A percentile compares a stretch with the other conserved stretches of the same genome.
Conservation (phyloP, 345 rosid species). For the Populus tremula region DNA sequence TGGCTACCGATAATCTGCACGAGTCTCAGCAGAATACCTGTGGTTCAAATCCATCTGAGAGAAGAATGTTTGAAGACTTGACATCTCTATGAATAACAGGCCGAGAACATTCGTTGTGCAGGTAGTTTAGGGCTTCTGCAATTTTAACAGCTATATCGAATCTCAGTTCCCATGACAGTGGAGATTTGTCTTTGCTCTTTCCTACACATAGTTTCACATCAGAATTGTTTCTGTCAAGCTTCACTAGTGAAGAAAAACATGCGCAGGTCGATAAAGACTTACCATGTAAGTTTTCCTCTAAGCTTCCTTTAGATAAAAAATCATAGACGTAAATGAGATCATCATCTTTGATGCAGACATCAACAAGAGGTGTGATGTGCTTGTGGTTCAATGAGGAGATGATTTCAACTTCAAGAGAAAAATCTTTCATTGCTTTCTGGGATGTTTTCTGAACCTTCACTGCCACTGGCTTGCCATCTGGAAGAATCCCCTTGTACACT, state of each 20-base stretch:
- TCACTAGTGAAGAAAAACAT: background rate
- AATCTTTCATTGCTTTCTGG: constrained; percentile 57
- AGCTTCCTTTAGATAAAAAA: constrained; percentile 66
- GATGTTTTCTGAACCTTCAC: constrained; percentile 68
- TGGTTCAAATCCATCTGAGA: constrained; percentile 64
- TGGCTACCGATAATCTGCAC: background rate
- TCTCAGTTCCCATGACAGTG: constrained; percentile 63
- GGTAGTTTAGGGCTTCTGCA: constrained; percentile 70
- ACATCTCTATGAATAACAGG: constrained; percentile 91
- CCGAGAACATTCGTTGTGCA: constrained; percentile 60
- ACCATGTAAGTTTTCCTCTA: constrained; percentile 78
- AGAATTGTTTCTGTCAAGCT: constrained; percentile 7
- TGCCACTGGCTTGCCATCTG: constrained; percentile 67
- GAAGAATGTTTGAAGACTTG: constrained; percentile 89
- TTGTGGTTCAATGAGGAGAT: constrained; percentile 65
- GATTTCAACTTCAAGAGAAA: constrained; percentile 67
- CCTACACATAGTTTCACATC: constrained; percentile 29
- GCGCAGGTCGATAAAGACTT: constrained; percentile 14
- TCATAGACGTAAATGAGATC: constrained; percentile 70
- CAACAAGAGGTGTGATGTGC: constrained; percentile 58
- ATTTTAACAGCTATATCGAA: constrained; percentile 56
- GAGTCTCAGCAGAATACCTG: constrained; percentile 45
- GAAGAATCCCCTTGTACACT: constrained; percentile 72
- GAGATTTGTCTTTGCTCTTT: constrained; percentile 29
- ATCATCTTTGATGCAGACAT: constrained; percentile 53